phyloP scores from a whole-genome alignment of 257 asterid genomes.

The Avicennia marina region DNA sequence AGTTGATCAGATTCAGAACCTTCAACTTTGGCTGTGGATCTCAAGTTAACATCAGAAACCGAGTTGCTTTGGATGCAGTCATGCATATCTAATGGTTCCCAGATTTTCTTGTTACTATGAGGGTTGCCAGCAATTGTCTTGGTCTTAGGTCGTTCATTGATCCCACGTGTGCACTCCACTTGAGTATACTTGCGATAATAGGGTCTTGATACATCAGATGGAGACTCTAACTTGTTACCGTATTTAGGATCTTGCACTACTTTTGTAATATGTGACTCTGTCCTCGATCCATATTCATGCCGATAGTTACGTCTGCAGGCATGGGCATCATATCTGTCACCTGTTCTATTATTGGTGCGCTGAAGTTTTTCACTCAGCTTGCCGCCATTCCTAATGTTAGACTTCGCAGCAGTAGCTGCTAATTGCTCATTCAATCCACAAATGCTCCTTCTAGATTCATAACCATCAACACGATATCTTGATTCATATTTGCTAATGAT shows the following conservation, averaged over 20 bases:
- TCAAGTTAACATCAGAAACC: conserved; percentile 63
- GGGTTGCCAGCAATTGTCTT: conserved; percentile 38
- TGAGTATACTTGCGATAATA: conserved; percentile 51
- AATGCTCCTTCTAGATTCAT: conserved; percentile 44
- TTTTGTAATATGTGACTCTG: conserved; percentile 40
- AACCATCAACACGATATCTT: conserved; percentile 50
- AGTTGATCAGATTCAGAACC: conserved; percentile 46
- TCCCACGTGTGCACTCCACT: conserved; percentile 46
- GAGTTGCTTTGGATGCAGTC: conserved; percentile 62
- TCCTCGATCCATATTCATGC: conserved; percentile 53
- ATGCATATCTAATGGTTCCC: conserved; percentile 93
- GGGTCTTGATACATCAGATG: conserved; percentile 58
- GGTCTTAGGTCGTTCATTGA: conserved; percentile 52
- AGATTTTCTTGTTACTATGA: conserved; percentile 62
- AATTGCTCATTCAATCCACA: conserved; percentile 46
- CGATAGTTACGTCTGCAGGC: conserved; percentile 69
- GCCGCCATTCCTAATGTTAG: conserved; percentile 56
- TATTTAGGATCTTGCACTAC: conserved; percentile 42
- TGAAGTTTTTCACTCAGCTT: conserved; percentile 47
- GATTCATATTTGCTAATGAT: conserved; percentile 45
- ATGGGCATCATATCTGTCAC: conserved; percentile 48
- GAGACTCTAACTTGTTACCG: conserved; percentile 39
- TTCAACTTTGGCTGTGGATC: conserved; percentile 46
- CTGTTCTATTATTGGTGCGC: conserved; percentile 43
- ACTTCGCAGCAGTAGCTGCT: conserved; percentile 39